phyloP scores from a whole-genome alignment of 805 yeast species.

The Candida awuae region DNA sequence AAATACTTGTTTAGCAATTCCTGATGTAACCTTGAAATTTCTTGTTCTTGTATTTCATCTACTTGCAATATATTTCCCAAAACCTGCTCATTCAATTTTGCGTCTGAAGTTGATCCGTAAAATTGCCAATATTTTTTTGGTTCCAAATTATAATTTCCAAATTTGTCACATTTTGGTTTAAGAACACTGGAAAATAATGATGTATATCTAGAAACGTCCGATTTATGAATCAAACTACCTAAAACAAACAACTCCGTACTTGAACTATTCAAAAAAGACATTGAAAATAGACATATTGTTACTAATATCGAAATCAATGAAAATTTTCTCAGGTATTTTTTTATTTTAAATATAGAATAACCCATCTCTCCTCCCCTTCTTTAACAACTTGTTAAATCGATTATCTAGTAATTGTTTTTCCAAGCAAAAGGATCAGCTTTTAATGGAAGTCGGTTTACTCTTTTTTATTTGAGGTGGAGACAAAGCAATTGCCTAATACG shows the following conservation, averaged over 20 bases:
- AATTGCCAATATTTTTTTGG: constrained; percentile 25
- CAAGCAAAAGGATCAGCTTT: no score
- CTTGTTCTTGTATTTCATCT: constrained; percentile 19
- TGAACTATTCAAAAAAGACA: constrained; percentile 2
- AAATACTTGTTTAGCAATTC: constrained; percentile 15
- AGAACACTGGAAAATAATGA: constrained; percentile 4
- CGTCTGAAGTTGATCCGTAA: constrained; percentile 22
- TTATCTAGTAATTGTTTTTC: no score
- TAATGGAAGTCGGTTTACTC: no score
- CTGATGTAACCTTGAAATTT: constrained; percentile 18
- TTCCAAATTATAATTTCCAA: constrained; percentile 19
- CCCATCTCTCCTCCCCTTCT: no score
- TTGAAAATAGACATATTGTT: neutral
- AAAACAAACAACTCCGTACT: neutral
- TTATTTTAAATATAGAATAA: neutral
- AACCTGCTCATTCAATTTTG: constrained; percentile 16
- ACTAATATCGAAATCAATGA: neutral
- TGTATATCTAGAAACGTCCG: constrained; percentile 6
- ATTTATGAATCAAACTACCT: constrained; percentile 1
- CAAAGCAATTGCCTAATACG: no score
- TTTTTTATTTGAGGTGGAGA: no score
- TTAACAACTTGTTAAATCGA: no score
- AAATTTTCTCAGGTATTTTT: neutral
- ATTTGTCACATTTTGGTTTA: constrained; percentile 21
- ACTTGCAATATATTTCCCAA: constrained; percentile 19